Evolutionary conservation across 2,329 filamentous ascomycete species (phyloP).

Genomic region (Colletotrichum lentis): DNA sequence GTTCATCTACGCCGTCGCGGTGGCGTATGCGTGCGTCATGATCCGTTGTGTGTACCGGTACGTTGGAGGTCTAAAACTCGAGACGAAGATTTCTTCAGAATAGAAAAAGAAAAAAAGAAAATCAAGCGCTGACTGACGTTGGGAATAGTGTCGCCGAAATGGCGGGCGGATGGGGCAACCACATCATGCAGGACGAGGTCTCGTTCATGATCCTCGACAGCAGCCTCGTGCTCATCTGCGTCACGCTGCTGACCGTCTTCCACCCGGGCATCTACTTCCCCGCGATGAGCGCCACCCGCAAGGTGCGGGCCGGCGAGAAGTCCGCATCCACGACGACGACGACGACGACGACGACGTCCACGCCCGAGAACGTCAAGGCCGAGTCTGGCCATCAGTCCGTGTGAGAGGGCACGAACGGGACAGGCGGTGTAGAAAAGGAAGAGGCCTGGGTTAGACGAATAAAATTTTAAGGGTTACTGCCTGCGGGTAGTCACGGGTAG

Average conservation of each 20-base stretch:
- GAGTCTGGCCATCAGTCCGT: constrained; percentile 29
- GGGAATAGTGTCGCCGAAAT: constrained; percentile 66
- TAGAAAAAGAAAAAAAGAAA: not conserved
- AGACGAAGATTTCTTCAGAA: not conserved
- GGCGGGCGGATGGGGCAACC: constrained; percentile 70
- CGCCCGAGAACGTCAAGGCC: constrained; percentile 30
- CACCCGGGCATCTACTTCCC: constrained; percentile 65
- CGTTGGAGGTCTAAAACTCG: not conserved
- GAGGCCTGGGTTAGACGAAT: not conserved
- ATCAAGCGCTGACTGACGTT: not conserved
- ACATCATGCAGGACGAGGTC: constrained; percentile 69
- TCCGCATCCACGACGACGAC: constrained; percentile 25
- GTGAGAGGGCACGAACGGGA: not conserved
- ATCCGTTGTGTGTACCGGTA: constrained; percentile 65
- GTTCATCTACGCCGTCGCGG: constrained; percentile 55
- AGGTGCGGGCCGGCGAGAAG: constrained; percentile 38
- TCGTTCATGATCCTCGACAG: constrained; percentile 67
- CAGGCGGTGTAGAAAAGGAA: too few species aligned
- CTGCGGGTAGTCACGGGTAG: not conserved
- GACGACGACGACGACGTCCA: constrained; percentile 18
- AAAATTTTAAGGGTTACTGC: not conserved
- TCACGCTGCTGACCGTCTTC: constrained; percentile 59
- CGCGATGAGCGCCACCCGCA: constrained; percentile 54
- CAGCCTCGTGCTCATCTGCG: constrained; percentile 60
- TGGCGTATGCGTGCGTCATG: constrained; percentile 57